Percentiles rank a stretch among this genome's conserved stretches.
These are phyloP conservation scores for Scedosporium boydii DNA, from an alignment of 2,329 filamentous ascomycete species.

Conservation along the genomic window DNA sequence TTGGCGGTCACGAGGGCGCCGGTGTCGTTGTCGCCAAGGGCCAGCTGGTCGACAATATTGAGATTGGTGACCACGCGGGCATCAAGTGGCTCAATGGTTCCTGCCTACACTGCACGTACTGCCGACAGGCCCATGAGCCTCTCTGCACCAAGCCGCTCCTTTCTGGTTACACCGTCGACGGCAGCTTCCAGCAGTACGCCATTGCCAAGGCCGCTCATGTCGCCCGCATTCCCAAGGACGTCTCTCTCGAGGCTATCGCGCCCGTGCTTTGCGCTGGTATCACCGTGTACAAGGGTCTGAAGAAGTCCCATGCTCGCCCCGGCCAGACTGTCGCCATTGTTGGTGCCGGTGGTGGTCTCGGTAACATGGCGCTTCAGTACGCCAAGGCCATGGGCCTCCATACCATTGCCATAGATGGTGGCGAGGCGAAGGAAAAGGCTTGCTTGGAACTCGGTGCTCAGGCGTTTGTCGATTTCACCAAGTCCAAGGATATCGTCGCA, in stretches of 20 bases:
- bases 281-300: conserved; percentile 86
- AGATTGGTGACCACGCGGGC: conserved; percentile 77
- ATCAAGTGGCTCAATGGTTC: conserved; percentile 91
- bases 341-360: conserved; percentile 76
- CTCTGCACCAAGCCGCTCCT: conserved; percentile 67
- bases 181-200: conserved; percentile 86
- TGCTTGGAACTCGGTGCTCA: conserved; percentile 60
- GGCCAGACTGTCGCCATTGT: conserved; percentile 78
- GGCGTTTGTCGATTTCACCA: conserved; percentile 72
- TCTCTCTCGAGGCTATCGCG: conserved; percentile 65
- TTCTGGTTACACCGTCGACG: conserved; percentile 88
- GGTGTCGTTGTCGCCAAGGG: conserved; percentile 76
- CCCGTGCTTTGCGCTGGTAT: conserved; percentile 79
- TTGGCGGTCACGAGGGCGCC: conserved; percentile 73
- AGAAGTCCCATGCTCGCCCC: conserved; percentile 66
- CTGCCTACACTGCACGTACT: conserved; percentile 77
- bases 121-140: conserved; percentile 70
- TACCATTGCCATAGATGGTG: conserved; percentile 73
- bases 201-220: conserved; percentile 81
- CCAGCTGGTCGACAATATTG: conserved; percentile 64
- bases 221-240: conserved; percentile 69
- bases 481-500: conserved; percentile 65
- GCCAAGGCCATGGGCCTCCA: conserved; percentile 82
- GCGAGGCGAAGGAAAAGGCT: conserved; percentile 69
- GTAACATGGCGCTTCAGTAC: conserved; percentile 74